phyloP scores from a whole-genome alignment of 2,329 filamentous ascomycete genomes.

The Chrysoporthe austroafricana region DNA sequence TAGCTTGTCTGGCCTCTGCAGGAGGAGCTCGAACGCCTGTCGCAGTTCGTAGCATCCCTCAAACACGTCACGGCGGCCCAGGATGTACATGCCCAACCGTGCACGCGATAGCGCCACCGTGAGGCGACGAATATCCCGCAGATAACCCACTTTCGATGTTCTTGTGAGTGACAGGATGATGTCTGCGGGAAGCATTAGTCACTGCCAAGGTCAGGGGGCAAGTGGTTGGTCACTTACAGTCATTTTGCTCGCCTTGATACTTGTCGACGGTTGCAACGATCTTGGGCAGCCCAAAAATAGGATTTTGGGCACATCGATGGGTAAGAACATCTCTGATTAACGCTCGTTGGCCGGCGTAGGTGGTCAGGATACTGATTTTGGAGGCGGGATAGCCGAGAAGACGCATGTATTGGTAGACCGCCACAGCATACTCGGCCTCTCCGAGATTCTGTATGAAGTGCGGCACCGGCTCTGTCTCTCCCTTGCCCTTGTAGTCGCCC shows the following conservation, averaged over 20 bases:
- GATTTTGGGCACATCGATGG: constrained; percentile 81
- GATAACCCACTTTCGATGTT: constrained; percentile 86
- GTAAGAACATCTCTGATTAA: constrained; percentile 84
- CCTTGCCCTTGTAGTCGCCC: constrained; percentile 85
- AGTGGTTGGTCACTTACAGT: constrained; percentile 70
- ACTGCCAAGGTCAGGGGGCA: background rate
- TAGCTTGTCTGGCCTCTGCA: constrained; percentile 80
- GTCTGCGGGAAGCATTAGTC: constrained; percentile 55
- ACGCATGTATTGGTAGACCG: constrained; percentile 96
- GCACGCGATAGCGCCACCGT: constrained; percentile 95
- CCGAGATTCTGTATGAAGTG: constrained; percentile 97
- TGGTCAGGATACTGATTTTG: constrained; percentile 86
- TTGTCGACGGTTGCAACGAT: constrained; percentile 96
- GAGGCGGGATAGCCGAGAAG: constrained; percentile 85
- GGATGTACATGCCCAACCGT: constrained; percentile 86
- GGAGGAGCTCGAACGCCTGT: constrained; percentile 79
- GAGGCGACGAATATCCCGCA: constrained; percentile 89
- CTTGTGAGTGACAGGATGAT: constrained; percentile 92
- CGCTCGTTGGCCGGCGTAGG: constrained; percentile 90
- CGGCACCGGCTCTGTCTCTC: constrained; percentile 86
- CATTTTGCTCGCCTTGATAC: constrained; percentile 99
- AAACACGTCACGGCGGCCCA: constrained; percentile 87
- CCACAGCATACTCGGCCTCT: constrained; percentile 95
- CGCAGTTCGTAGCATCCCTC: constrained; percentile 86
- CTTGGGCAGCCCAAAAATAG: constrained; percentile 85